Percentiles rank a stretch among this genome's conserved stretches.
These are phyloP conservation scores for Hypoxylon sp. DNA, from an alignment of 2,329 filamentous ascomycete species.

Conservation along the genomic window DNA sequence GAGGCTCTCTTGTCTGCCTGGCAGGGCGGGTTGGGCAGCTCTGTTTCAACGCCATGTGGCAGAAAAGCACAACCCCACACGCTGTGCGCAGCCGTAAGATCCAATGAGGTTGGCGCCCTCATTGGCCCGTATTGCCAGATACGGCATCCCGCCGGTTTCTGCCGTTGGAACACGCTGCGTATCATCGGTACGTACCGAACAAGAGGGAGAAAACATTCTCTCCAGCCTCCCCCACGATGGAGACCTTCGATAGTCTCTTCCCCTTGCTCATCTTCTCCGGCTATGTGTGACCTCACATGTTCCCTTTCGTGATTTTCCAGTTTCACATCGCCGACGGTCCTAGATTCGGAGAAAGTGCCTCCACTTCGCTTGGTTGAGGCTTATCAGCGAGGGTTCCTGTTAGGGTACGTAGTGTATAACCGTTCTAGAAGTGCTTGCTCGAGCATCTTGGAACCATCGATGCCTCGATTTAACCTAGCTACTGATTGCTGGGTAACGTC, in stretches of 20 bases:
- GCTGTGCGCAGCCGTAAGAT: not conserved
- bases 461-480: constrained; percentile 36
- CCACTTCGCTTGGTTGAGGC: constrained; percentile 24
- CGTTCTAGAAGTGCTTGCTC: constrained; percentile 10
- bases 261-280: constrained; percentile 11
- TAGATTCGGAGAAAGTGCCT: constrained; percentile 32
- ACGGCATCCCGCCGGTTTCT: constrained; percentile 40
- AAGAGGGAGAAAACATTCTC: constrained; percentile 15
- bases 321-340: constrained; percentile 5
- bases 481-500: constrained; percentile 41
- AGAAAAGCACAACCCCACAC: constrained; percentile 31
- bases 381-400: constrained; percentile 24
- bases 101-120: constrained; percentile 27
- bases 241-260: constrained; percentile 19
- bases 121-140: constrained; percentile 38
- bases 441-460: constrained; percentile 12
- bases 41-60: constrained; percentile 38
- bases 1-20: constrained; percentile 8
- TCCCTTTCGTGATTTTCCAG: not conserved
- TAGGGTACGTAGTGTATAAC: constrained; percentile 7
- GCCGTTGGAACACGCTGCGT: constrained; percentile 28
- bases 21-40: constrained; percentile 5
- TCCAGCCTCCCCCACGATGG: constrained; percentile 37
- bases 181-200: constrained; percentile 9
- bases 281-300: constrained; percentile 24